These are phyloP conservation scores for Ophiostoma novo-ulmi DNA, from an alignment of 2,329 filamentous ascomycete genomes.

Conservation along the genomic window DNA sequence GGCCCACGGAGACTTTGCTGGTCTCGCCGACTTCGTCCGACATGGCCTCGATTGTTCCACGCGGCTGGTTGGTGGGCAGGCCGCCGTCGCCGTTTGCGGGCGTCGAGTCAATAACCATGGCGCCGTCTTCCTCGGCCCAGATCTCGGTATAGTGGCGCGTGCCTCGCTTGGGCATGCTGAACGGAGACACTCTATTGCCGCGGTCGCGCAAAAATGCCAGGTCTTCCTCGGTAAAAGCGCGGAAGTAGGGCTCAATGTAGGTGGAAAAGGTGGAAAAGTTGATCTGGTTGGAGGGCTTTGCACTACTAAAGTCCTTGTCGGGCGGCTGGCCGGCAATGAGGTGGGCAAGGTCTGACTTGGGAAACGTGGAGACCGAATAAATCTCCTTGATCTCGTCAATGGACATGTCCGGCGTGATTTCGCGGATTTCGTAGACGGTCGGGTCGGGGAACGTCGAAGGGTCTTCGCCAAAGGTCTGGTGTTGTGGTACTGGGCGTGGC, in stretches of 20 bases:
- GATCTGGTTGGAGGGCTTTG: constrained; percentile 91
- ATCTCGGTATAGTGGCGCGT: constrained; percentile 81
- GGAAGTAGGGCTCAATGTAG: constrained; percentile 87
- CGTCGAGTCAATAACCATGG: constrained; percentile 65
- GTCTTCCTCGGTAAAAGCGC: constrained; percentile 86
- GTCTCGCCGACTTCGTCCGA: constrained; percentile 82
- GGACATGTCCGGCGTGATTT: constrained; percentile 67
- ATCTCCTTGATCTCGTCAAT: constrained; percentile 83
- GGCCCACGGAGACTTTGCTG: constrained; percentile 82
- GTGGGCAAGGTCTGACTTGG: constrained; percentile 71
- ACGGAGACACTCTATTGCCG: constrained; percentile 77
- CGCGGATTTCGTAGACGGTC: constrained; percentile 87
- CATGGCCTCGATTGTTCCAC: constrained; percentile 81
- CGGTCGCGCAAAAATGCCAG: constrained; percentile 86
- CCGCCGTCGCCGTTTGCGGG: constrained; percentile 53
- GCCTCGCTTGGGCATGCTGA: constrained; percentile 78
- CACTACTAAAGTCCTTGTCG: constrained; percentile 91
- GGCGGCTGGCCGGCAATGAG: constrained; percentile 84
- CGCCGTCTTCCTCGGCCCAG: constrained; percentile 91
- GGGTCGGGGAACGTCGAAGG: constrained; percentile 87
- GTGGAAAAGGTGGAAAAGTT: constrained; percentile 89
- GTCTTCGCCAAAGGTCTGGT: constrained; percentile 87
- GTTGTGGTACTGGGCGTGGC: constrained; percentile 63
- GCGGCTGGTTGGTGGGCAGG: constrained; percentile 71
- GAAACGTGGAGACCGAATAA: constrained; percentile 80